Evolutionary conservation across 1,284 basidiomycete species (phyloP).

Genomic region (Apiotrichum domesticum): DNA sequence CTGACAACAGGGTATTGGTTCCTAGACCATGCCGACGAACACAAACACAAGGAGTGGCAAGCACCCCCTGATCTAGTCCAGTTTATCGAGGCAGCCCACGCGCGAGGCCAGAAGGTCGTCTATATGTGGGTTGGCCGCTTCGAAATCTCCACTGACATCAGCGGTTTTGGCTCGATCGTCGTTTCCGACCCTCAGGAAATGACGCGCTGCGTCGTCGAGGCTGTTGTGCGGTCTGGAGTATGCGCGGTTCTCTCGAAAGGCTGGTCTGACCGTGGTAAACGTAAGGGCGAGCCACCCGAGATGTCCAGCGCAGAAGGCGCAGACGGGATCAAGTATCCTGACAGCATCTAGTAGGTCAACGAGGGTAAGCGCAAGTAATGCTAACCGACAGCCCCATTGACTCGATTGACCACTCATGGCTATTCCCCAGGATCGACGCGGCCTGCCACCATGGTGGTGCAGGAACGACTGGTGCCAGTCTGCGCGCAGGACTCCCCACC

Average conservation of each 20-base stretch:
- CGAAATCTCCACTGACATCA: constrained; percentile 2
- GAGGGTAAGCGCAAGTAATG: background rate
- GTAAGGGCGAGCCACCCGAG: constrained; percentile 22
- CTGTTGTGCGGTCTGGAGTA: constrained; percentile 75
- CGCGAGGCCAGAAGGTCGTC: constrained; percentile 66
- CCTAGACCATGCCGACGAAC: constrained; percentile 78
- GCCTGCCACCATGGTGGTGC: constrained; percentile 97
- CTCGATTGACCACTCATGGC: constrained; percentile 93
- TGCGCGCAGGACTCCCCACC: constrained; percentile 66
- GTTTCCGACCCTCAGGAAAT: constrained; percentile 88
- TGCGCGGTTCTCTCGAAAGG: constrained; percentile 92
- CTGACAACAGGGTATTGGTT: constrained; percentile 77
- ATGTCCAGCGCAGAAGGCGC: constrained; percentile 22
- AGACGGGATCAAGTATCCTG: constrained; percentile 55
- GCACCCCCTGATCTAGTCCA: constrained; percentile 70
- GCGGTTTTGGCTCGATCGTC: constrained; percentile 95
- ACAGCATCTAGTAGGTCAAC: constrained; percentile 57
- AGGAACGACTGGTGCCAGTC: constrained; percentile 87
- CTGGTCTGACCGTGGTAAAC: constrained; percentile 83
- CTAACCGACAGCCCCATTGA: constrained; percentile 53
- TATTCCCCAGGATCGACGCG: constrained; percentile 88
- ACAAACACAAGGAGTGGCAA: constrained; percentile 69
- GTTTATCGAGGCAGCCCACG: constrained; percentile 74
- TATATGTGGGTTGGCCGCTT: too few species aligned
- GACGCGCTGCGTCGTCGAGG: constrained; percentile 84